phyloP scores from a whole-genome alignment of 2,329 filamentous ascomycete genomes.

The Paecilomyces formosus region DNA sequence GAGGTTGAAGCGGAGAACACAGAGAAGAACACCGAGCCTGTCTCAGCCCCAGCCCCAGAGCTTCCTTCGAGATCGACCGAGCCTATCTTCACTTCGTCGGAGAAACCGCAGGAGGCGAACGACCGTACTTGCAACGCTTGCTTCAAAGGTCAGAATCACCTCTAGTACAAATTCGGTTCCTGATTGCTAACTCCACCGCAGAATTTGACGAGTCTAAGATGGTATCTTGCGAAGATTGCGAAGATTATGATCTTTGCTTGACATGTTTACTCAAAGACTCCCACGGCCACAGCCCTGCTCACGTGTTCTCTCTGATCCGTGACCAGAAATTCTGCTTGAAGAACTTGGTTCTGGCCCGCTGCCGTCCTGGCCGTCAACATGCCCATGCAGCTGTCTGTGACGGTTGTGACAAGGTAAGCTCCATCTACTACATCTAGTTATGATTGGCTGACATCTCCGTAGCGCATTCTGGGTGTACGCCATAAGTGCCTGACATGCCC shows the following conservation, averaged over 20 bases:
- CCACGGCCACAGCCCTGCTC: slow-evolving; percentile 87
- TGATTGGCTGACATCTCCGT: slow-evolving; percentile 13
- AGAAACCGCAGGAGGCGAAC: slow-evolving; percentile 9
- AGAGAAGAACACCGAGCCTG: slow-evolving; percentile 7
- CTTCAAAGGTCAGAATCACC: slow-evolving; percentile 46
- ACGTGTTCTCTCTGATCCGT: slow-evolving; percentile 59
- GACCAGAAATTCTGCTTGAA: slow-evolving; percentile 52
- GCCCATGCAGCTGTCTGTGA: slow-evolving; percentile 88
- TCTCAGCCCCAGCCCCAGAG: slow-evolving; percentile 15
- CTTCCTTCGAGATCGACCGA: slow-evolving; percentile 14
- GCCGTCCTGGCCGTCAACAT: slow-evolving; percentile 71
- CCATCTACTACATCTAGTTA: slow-evolving; percentile 1
- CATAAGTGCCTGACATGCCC: slow-evolving; percentile 97
- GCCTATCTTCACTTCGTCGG: slow-evolving; percentile 2
- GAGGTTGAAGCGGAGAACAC: slow-evolving; percentile 24
- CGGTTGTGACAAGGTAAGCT: slow-evolving; percentile 67
- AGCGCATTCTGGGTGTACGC: slow-evolving; percentile 77
- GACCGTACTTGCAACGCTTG: slow-evolving; percentile 57
- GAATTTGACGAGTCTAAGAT: slow-evolving; percentile 72
- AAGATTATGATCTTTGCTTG: slow-evolving; percentile 89
- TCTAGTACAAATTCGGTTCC: background rate
- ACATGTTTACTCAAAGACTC: slow-evolving; percentile 65
- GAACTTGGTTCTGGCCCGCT: slow-evolving; percentile 56
- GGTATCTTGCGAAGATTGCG: slow-evolving; percentile 75
- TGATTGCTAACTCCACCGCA: slow-evolving; percentile 23